Percentiles rank a stretch among this genome's conserved stretches.
phyloP scores from a whole-genome alignment of 345 rosid genomes.

The Passiflora organensis region DNA sequence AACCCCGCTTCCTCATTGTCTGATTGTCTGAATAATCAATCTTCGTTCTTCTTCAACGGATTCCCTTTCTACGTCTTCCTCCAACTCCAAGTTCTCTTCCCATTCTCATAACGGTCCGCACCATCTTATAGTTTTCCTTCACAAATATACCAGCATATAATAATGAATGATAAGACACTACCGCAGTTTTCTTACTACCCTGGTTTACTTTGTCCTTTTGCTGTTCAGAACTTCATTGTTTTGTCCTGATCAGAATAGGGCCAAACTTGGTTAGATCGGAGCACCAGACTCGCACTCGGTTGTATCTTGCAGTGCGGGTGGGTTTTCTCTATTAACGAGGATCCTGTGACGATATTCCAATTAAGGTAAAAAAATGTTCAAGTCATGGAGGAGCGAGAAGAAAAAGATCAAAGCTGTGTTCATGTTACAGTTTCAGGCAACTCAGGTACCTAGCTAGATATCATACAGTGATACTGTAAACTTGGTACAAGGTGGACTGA shows the following conservation, averaged over 20 bases:
- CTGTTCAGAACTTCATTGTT: slow-evolving; percentile 13
- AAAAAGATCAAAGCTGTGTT: slow-evolving; percentile 69
- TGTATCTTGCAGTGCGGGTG: slow-evolving; percentile 1
- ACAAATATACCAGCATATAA: slow-evolving; percentile 1
- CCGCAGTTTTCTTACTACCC: slow-evolving; percentile 10
- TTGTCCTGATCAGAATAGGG: slow-evolving; percentile 11
- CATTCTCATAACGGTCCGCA: slow-evolving; percentile 5
- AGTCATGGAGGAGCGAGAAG: slow-evolving; percentile 80
- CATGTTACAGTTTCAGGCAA: slow-evolving; percentile 40
- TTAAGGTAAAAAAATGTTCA: slow-evolving; percentile 51
- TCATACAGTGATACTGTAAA: too few relatives aligned
- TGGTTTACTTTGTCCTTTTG: slow-evolving; percentile 6
- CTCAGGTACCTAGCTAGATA: slow-evolving; percentile 41
- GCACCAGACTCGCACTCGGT: slow-evolving; percentile 3
- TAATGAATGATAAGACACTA: not conserved
- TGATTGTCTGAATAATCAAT: too few relatives aligned
- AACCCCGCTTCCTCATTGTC: slow-evolving; percentile 15
- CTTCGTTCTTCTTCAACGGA: not conserved
- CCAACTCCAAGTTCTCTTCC: slow-evolving; percentile 9
- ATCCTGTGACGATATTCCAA: slow-evolving; percentile 17
- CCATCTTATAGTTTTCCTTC: not conserved
- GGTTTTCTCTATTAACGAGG: slow-evolving; percentile 19
- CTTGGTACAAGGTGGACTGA: too few relatives aligned
- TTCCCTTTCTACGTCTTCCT: slow-evolving; percentile 3
- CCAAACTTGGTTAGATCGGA: slow-evolving; percentile 12